phyloP scores from a whole-genome alignment of 371 early-diverging fungal genomes.

The Mucor racemosus region DNA sequence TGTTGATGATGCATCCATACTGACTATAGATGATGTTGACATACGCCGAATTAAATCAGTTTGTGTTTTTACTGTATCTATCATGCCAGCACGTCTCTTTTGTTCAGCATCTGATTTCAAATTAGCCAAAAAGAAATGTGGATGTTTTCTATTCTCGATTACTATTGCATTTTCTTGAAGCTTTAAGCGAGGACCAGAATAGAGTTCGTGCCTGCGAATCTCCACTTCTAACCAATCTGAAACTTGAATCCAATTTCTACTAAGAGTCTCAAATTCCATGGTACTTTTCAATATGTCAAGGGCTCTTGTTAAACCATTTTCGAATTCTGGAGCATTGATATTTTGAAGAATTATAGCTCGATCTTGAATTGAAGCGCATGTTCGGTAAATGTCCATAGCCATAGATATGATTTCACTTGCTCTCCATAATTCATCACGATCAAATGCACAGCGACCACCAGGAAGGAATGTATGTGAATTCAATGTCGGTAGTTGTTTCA shows the following conservation, averaged over 20 bases:
- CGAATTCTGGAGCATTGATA: slow-evolving; percentile 31
- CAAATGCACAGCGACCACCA: slow-evolving; percentile 47
- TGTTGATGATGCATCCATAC: neutral
- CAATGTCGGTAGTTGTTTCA: slow-evolving; percentile 38
- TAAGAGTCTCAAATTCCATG: slow-evolving; percentile 32
- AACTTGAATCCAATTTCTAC: slow-evolving; percentile 45
- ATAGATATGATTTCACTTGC: slow-evolving; percentile 44
- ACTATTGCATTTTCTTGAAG: neutral
- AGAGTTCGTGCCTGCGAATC: slow-evolving; percentile 42
- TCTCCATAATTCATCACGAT: slow-evolving; percentile 53
- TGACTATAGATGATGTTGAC: slow-evolving; percentile 3
- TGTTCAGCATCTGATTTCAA: slow-evolving; percentile 25
- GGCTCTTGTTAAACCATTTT: slow-evolving; percentile 37
- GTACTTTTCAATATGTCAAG: slow-evolving; percentile 36
- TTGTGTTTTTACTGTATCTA: slow-evolving; percentile 13
- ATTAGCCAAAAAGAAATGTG: slow-evolving; percentile 26
- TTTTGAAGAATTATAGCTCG: slow-evolving; percentile 29
- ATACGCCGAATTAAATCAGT: slow-evolving; percentile 6
- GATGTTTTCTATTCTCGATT: slow-evolving; percentile 1
- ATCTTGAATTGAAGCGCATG: slow-evolving; percentile 33
- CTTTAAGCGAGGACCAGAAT: slow-evolving; percentile 12
- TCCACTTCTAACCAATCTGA: slow-evolving; percentile 50
- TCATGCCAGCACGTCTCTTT: slow-evolving; percentile 16
- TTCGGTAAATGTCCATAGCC: slow-evolving; percentile 43
- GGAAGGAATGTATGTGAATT: slow-evolving; percentile 35